Evolutionary conservation across 2,329 filamentous ascomycete species (phyloP), one percentile per base, ranked within the genome.

Genomic region (Aureobasidium sp.): DNA sequence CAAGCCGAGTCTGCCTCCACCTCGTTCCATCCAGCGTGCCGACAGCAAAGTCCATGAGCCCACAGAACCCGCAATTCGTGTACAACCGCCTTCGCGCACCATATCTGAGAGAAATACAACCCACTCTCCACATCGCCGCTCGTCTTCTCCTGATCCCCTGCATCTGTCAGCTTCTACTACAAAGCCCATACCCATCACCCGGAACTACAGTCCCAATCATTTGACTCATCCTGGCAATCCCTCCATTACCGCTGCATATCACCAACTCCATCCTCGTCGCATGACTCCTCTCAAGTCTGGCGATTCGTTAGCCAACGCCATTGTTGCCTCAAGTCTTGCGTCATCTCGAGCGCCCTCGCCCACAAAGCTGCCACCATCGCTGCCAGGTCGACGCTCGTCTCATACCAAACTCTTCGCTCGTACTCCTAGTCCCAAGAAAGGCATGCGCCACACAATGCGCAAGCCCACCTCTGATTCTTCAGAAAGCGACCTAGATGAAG

Each of bases 241-340:
- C 50, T 72, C 70, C 26, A 69, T 74, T 15, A 61, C 68, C 13
- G 72, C 73, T 10, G 67, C 71, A 32, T 74, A 68, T 62, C 67
- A 72, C 55, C 69, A 70, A 44, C 65, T 73, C 8, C 67, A 74
- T 62, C 72, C 71, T 5, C 69, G 70, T 29, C 70, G 72, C 10
- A 73, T 77, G 48, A 74, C 75, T 9, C 77, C 78, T 8, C 75
- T 79, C 57, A 78, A 86, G 32, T 81, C 82, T 0, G 79, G 89
- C 10, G 82, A 87, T 63, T 85, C 85, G 0, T 81, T 92, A 8
- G 86, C 88, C 13, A 84, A 84, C 68, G 89, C 89, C 65, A 90
- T 92, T 63, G 82, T 92, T 68, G 89, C 88, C 2, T 86, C 88
- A 1, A 88, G 86, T 27, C 78, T 92, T 0, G 89, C 89, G 5